Evolutionary conservation across 2,329 filamentous ascomycete genomes (phyloP), one percentile per base, ranked within the genome.

Genomic region (Xylaria sp.): DNA sequence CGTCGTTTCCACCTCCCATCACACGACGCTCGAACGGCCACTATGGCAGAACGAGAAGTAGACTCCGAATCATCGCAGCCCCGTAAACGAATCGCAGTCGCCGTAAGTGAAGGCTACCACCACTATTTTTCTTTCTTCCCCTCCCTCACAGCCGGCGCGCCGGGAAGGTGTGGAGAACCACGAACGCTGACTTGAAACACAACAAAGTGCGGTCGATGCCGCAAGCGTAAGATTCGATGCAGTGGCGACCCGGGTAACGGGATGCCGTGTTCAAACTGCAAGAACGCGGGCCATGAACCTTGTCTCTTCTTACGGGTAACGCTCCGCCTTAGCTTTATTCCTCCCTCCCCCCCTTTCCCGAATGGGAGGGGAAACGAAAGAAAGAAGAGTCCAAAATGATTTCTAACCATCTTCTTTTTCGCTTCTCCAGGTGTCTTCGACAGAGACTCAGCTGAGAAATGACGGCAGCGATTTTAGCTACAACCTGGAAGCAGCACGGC

Each of bases 141-240:
- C 17, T 34, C 34, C 49, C 46, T 53, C 34, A 21, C 11, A 37
- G 34, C 22, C 41, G 39, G 22, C 4, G 18, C 37, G 22, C 29
- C 20, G 7, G 24, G 16, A 18, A 13, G 16, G 17, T 19, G 11
- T 22, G 7, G 7, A 44, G 47, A 45, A 50, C 26, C 20, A 21
- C 19, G 40, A 20, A 55, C 37, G 56, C 56, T 65, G 41, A 65
- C 59, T 54, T 52, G 24, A 60, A 52, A 61, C 22, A 46, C 50
- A 38, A 22, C 20, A 40, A 66, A 97, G 93, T 97, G 93, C 71
- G 85, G 86, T 34, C 86, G 93, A 62, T 97, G 93, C 73, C 86
- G 93, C 56, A 92, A 93, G 75, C 85, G 93, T 54, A 97, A 97
- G 78, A 97, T 97, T 65, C 88, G 91, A 63, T 97, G 93, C 76